Conservation (phyloP, 306 rosid species). For the Cucurbita ficifolia region DNA sequence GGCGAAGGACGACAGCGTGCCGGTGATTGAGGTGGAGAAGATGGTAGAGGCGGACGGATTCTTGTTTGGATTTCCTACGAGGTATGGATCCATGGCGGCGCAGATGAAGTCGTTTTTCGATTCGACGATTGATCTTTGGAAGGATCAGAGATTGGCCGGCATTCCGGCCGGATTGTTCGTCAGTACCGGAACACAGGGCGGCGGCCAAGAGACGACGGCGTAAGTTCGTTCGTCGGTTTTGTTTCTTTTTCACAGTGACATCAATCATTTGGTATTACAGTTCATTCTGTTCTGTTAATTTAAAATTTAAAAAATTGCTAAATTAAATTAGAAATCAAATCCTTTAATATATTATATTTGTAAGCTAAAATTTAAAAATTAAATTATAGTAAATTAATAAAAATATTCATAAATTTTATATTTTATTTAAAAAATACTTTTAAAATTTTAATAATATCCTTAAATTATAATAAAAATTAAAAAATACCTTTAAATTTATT, state of each 20-base stretch:
- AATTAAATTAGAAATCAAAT: no score
- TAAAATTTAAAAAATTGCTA: neutral
- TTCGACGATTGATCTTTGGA: constrained; percentile 43
- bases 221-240: constrained; percentile 19
- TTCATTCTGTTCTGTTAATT: neutral
- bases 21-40: constrained; percentile 36
- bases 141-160: constrained; percentile 57
- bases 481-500: no score
- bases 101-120: constrained; percentile 73
- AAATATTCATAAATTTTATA: no score
- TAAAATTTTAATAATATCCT: no score
- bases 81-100: constrained; percentile 60
- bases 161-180: constrained; percentile 67
- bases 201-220: constrained; percentile 84
- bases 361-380: no score
- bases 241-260: neutral
- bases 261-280: neutral
- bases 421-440: no score
- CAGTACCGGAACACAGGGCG: constrained; percentile 75
- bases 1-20: constrained; percentile 24
- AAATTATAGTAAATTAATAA: no score
- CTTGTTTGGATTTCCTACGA: constrained; percentile 63
- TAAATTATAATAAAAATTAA: no score
- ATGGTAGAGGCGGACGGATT: constrained; percentile 66
- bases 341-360: no score